Percentiles rank a stretch among this genome's conserved stretches.
Conservation (phyloP, 805 yeast genomes). For the Wickerhamiella azymoides region DNA sequence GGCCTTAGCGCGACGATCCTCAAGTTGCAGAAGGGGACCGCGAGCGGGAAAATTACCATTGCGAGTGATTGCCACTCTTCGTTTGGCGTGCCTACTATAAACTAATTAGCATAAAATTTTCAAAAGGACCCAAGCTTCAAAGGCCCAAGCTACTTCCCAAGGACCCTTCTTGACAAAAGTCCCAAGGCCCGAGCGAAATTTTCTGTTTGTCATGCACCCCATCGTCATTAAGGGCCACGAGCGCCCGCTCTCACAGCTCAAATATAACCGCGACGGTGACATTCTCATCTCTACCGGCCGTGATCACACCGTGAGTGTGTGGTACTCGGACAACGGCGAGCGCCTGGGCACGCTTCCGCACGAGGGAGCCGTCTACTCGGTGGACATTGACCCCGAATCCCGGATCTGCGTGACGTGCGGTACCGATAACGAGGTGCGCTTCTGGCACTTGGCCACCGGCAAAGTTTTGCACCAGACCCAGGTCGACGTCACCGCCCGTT, state of each 20-base stretch:
- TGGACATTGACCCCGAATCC: slow-evolving; percentile 67
- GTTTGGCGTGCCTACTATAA: slow-evolving; percentile 29
- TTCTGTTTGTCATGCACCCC: slow-evolving; percentile 18
- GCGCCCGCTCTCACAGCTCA: slow-evolving; percentile 94
- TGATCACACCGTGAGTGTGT: slow-evolving; percentile 71
- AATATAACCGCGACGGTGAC: slow-evolving; percentile 92
- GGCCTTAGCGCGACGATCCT: slow-evolving; percentile 11
- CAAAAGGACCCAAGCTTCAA: not conserved
- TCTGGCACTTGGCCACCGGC: slow-evolving; percentile 78
- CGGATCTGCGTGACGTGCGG: slow-evolving; percentile 70
- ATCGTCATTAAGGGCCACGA: slow-evolving; percentile 67
- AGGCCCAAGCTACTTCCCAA: too few relatives aligned
- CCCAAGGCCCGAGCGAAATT: too few relatives aligned
- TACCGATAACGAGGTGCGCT: slow-evolving; percentile 72
- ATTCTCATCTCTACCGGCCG: slow-evolving; percentile 82
- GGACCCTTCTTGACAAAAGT: too few relatives aligned
- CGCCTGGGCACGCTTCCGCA: slow-evolving; percentile 91
- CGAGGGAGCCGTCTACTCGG: slow-evolving; percentile 88
- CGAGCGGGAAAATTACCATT: slow-evolving; percentile 16
- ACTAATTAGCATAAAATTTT: not conserved
- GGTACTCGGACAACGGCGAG: slow-evolving; percentile 95
- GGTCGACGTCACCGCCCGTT: slow-evolving; percentile 73
- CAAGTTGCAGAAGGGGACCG: slow-evolving; percentile 3
- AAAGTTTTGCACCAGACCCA: slow-evolving; percentile 58
- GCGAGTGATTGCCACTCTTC: slow-evolving; percentile 31